phyloP scores from a whole-genome alignment of 352 stramenopile species.

The Saprolegnia parasitica region DNA sequence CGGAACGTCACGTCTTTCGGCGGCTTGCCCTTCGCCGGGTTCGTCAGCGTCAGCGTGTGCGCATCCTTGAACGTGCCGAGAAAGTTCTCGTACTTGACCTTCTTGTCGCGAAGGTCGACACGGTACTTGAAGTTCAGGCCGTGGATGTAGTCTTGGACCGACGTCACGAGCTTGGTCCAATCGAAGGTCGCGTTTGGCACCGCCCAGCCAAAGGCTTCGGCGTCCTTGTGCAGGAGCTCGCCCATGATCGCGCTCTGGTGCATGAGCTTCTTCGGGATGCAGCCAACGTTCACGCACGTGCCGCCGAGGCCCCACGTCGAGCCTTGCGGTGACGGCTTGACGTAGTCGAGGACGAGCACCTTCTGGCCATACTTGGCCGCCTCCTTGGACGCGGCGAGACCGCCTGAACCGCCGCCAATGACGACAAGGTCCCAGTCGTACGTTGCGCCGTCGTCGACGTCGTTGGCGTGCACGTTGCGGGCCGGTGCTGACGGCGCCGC shows the following conservation, averaged over 20 bases:
- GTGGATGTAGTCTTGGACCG: constrained; percentile 97
- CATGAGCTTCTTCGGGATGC: constrained; percentile 99
- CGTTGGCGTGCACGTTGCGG: constrained; percentile 27
- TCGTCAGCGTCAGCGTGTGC: constrained; percentile 90
- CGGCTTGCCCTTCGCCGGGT: constrained; percentile 84
- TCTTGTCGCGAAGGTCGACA: constrained; percentile 92
- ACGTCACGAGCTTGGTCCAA: constrained; percentile 90
- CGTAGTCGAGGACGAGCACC: constrained; percentile 96
- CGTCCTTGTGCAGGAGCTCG: constrained; percentile 84
- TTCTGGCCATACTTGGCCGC: constrained; percentile 89
- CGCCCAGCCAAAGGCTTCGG: constrained; percentile 84
- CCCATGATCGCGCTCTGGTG: constrained; percentile 93
- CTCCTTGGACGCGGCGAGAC: constrained; percentile 94
- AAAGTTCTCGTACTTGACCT: constrained; percentile 93
- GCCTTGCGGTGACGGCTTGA: constrained; percentile 82
- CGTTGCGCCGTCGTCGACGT: constrained; percentile 32
- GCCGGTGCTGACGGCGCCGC: constrained; percentile 1
- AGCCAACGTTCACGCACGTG: constrained; percentile 99
- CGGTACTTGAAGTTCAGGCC: constrained; percentile 99
- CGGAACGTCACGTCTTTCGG: constrained; percentile 86
- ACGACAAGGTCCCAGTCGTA: constrained; percentile 85
- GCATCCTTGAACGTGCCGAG: constrained; percentile 89
- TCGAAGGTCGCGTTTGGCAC: constrained; percentile 52
- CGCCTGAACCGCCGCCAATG: constrained; percentile 77
- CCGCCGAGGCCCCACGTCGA: constrained; percentile 91